phyloP scores from a whole-genome alignment of 495 filamentous ascomycete genomes.

The Pseudomonodictys pantanalensis region DNA sequence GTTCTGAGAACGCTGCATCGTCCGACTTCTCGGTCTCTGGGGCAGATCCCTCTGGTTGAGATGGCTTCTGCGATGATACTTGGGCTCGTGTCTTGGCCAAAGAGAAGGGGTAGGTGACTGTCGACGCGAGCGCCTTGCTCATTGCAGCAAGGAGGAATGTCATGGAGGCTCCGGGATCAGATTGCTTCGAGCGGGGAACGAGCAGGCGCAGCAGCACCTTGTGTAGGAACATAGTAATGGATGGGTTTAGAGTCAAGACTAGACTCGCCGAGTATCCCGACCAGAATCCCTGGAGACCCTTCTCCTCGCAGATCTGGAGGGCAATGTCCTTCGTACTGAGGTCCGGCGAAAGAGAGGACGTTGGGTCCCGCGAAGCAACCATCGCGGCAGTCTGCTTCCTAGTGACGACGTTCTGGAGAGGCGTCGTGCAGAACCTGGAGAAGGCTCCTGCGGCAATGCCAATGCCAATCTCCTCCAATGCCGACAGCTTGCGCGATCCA shows the following conservation, averaged over 20 bases:
- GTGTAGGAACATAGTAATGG: slow-evolving; percentile 81
- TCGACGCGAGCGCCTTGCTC: slow-evolving; percentile 75
- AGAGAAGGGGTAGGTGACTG: slow-evolving; percentile 82
- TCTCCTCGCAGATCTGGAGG: slow-evolving; percentile 61
- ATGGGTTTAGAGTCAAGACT: slow-evolving; percentile 81
- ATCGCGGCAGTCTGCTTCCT: slow-evolving; percentile 70
- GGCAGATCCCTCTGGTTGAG: slow-evolving; percentile 7
- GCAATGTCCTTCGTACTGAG: slow-evolving; percentile 58
- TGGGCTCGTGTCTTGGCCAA: slow-evolving; percentile 77
- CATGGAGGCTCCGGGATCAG: slow-evolving; percentile 49
- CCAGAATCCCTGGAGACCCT: slow-evolving; percentile 80
- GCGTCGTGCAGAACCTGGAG: slow-evolving; percentile 75
- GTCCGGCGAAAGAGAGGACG: slow-evolving; percentile 9
- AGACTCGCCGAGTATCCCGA: slow-evolving; percentile 81
- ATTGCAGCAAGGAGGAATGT: slow-evolving; percentile 76
- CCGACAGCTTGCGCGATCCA: slow-evolving; percentile 48
- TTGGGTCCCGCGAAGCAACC: slow-evolving; percentile 27
- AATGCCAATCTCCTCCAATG: slow-evolving; percentile 70
- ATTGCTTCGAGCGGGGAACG: slow-evolving; percentile 50
- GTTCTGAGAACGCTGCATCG: too few species aligned
- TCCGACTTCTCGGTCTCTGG: slow-evolving; percentile 20
- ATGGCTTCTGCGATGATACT: slow-evolving; percentile 34
- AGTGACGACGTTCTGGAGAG: slow-evolving; percentile 79
- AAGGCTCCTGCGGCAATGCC: slow-evolving; percentile 76
- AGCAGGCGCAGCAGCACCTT: slow-evolving; percentile 61